Evolutionary conservation across 441 rosid genomes (phyloP).

Genomic region (Manihot esculenta): DNA sequence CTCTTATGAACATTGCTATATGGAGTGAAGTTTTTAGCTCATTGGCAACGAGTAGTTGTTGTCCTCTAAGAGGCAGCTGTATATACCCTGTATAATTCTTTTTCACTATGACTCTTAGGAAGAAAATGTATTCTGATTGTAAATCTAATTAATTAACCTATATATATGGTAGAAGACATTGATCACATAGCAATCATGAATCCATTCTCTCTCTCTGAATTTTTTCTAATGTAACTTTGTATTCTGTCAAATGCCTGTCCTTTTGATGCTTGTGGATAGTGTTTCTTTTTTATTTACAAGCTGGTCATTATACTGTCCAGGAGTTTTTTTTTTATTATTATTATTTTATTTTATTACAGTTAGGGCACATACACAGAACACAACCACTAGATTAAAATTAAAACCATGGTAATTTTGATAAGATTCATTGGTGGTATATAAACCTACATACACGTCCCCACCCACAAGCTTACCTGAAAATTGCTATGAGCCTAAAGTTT

Average conservation of each 20-base stretch:
- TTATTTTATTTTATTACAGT: too few species aligned
- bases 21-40: slow-evolving; percentile 2
- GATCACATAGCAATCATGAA: background rate
- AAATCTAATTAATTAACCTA: slow-evolving; percentile 7
- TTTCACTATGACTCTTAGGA: background rate
- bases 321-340: too few species aligned
- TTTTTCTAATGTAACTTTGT: background rate
- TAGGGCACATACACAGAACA: too few species aligned
- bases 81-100: slow-evolving; percentile 24
- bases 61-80: slow-evolving; percentile 20
- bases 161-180: background rate
- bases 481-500: too few species aligned
- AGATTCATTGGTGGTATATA: too few species aligned
- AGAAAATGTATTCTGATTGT: slow-evolving; percentile 12
- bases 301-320: background rate
- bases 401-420: too few species aligned
- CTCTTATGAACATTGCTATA: slow-evolving; percentile 9
- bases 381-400: too few species aligned
- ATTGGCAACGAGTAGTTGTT: slow-evolving; percentile 5
- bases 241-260: background rate
- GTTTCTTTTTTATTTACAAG: background rate
- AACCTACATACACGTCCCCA: too few species aligned
- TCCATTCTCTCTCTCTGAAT: background rate
- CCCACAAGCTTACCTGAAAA: too few species aligned
- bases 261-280: background rate